Base-by-base conservation (phyloP, 2,329 filamentous ascomycete genomes). In the Teratosphaeria pseudoeucalypti region DNA sequence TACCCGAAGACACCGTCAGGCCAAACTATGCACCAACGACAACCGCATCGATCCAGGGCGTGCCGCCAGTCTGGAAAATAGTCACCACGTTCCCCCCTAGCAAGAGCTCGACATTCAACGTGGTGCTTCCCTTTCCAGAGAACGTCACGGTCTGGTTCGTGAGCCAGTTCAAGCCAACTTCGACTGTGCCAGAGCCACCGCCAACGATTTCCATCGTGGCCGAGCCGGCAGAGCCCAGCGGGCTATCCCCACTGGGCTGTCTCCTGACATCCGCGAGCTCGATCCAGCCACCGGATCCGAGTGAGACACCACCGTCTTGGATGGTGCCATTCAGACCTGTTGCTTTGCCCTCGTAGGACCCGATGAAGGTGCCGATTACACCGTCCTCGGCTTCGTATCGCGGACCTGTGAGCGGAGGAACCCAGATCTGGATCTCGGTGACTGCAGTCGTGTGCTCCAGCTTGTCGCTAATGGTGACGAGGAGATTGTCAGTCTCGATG, bases 401-500 rank as follows among this genome's bases (percentile, higher is more conserved):
- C 34, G 66, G 66, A 7, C 66, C 65, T 3, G 49, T n/a, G 34
- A 63, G 60, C 19, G 65, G 60, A 4, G 66, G 61, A 39, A 67
- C 63, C 66, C 66, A 68, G 56, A 68, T 63, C 60, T 68, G 66
- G 14, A 68, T 58, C 61, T 68, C 66, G 32, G 57, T 56, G 16
- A 68, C 47, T 6, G 60, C 65, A 39, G 64, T 62, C 3, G 66
- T 62, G 53, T 64, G 63, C 6, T 54, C 9, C 27, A 63, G 56
- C 53, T 63, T 54, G 26, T 63, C 62, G 52, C 56, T 60, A 1
- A 68, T n/a, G 1, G 49, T 61, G 27, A 68, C 43, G 32, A 57
- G 34, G 11, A 68, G 52, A 26, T 56, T 53, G 49, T 64, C 61
- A 10, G 63, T 66, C 54, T 62, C 60, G 32, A 66, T 57, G 27